Evolutionary conservation across 305 asterid genomes (phyloP).

Genomic region (Fraxinus dipetala): DNA sequence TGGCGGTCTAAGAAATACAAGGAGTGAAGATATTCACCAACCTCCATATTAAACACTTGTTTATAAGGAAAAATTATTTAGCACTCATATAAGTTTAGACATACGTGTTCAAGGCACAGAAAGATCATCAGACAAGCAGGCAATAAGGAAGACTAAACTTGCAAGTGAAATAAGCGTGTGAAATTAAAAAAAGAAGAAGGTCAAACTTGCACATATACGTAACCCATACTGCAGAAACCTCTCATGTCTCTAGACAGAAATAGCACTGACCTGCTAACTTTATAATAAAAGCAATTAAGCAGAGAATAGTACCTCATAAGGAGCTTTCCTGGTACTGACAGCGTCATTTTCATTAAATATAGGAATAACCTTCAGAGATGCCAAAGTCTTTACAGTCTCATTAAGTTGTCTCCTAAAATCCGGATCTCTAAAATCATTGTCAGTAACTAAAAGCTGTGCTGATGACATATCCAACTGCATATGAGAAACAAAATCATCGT

Average conservation of each 20-base stretch:
- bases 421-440: conserved; percentile 77
- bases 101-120: background rate
- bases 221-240: conserved; percentile 1
- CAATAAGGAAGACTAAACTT: background rate
- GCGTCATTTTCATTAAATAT: conserved; percentile 97
- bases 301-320: conserved; percentile 70
- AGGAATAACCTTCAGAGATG: conserved; percentile 79
- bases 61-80: conserved; percentile 2
- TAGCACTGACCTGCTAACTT: background rate
- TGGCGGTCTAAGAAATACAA: background rate
- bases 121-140: background rate
- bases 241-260: background rate
- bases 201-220: conserved; percentile 15
- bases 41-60: background rate
- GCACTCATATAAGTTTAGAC: background rate
- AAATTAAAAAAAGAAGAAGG: background rate
- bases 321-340: conserved; percentile 92
- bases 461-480: conserved; percentile 84
- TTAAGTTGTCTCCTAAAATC: conserved; percentile 78
- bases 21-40: background rate
- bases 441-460: conserved; percentile 94
- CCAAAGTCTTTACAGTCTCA: conserved; percentile 68
- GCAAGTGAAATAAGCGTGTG: conserved; percentile 11
- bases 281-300: conserved; percentile 19
- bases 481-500: conserved; percentile 9